Base-by-base conservation (phyloP, 2,329 filamentous ascomycete genomes). In the Xylogone sp. region DNA sequence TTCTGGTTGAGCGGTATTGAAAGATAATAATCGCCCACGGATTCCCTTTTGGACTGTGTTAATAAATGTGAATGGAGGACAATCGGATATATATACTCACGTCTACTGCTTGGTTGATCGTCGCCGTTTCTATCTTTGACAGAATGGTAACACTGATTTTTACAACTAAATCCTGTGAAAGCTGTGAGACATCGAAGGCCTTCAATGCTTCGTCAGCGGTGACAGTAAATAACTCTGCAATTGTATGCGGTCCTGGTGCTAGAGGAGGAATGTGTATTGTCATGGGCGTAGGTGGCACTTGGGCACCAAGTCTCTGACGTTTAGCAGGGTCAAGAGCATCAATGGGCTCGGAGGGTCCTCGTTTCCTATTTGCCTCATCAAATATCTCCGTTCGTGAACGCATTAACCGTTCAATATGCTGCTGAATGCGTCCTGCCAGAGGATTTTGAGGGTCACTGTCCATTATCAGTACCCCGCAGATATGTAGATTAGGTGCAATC, bases 201-300 rank as follows among this genome's bases (percentile, higher is more conserved):
- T 84, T 87, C 20, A 95, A 75, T 7, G 82, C 87, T 46, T 80
- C 75, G 64, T 94, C 90, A 45, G 79, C 78, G 4, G 90, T 93
- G 45, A 99, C 76, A 0, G 91, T 95, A 66, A 91, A 99, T 3
- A 99, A 75, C 55, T 96, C 88, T 4, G 88, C 88, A 57, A 90
- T 81, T 55, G 83, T 93, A 58, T 90, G 83, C 29, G 87, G 86
- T 0, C 90, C 90, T 8, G 88, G 78, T 3, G 84, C 82, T 46
- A 96, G 71, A 2, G 89, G 84, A 18, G 87, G 84, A 21, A 91
- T 82, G 50, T 82, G 77, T 34, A 78, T 60, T 54, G 70, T 67
- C 43, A 70, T 45, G 43, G 54, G 31, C n/a, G 49, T 29, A n/a
- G 51, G 55, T 46, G 65, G 69, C 42, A 77, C 72, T 53, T 78